Base-by-base conservation (phyloP, 1,139 yeast genomes). In the Magnusiomyces starmeri region DNA sequence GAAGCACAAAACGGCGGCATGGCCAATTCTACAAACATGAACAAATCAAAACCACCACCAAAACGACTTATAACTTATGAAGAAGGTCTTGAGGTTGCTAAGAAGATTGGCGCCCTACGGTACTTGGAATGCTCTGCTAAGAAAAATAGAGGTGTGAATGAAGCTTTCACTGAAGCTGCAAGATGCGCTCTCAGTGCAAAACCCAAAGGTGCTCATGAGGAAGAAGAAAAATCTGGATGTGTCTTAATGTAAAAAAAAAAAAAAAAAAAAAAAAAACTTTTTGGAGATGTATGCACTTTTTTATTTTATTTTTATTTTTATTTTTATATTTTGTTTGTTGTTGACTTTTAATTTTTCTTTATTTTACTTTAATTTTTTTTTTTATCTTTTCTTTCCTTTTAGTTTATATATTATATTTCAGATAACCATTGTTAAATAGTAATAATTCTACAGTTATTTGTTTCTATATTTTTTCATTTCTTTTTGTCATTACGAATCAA, bases 101-200 rank as follows among this genome's bases (percentile, higher is more conserved):
- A 70, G 51, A 60, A 61, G 49, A 63, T 65, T 46, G 94, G 95
- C 21, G 95, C 95, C 1, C 73, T 87, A 63, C 78, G 95, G 61
- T 87, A 87, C 65, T 75, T 88, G 66, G 97, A 90, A 68, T 90
- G 97, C 70, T 85, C 95, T 32, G 97, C 97, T 12, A 89, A 89
- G 72, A 83, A 84, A 67, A 89, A 88, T 69, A 78, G 95, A 65
- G 97, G 97, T 59, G 97, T 90, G 27, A 89, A 92, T 64, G 97
- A 90, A 70, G 97, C 96, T 4, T 90, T 90, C 67, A 87, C 96
- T 1, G 97, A 90, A 69, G 97, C 97, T 46, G 96, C 97, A 9
- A 80, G 97, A 69, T 89, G 96, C 66, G 97, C 97, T 4, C 76
- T 92, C 61, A 84, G 87, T 59, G 96, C 96, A 16, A 86, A 82